Evolutionary conservation across 352 stramenopile genomes (phyloP).

Genomic region (Pythium phragmiticola): DNA sequence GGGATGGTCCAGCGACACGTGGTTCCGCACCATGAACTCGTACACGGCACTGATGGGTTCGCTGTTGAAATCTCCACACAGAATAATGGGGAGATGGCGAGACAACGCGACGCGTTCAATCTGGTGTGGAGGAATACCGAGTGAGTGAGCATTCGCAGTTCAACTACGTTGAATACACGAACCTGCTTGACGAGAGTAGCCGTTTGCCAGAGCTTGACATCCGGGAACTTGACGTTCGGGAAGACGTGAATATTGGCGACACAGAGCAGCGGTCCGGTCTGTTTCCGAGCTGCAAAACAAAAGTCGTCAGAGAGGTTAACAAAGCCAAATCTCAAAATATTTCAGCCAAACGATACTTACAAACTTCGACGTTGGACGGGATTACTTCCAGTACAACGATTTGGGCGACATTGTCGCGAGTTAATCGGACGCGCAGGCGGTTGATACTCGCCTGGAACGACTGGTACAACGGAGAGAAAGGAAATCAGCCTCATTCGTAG

Average conservation of each 20-base stretch:
- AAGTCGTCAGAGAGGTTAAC: neutral
- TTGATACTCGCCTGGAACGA: slow-evolving; percentile 32
- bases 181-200: slow-evolving; percentile 86
- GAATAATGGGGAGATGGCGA: slow-evolving; percentile 91
- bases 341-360: slow-evolving; percentile 24
- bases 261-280: slow-evolving; percentile 78
- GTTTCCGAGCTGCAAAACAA: slow-evolving; percentile 24
- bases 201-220: slow-evolving; percentile 99
- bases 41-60: slow-evolving; percentile 96
- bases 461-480: slow-evolving; percentile 4
- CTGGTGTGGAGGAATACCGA: slow-evolving; percentile 26
- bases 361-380: slow-evolving; percentile 71
- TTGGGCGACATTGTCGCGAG: slow-evolving; percentile 98
- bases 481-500: neutral
- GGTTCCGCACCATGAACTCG: slow-evolving; percentile 93
- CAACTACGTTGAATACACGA: neutral
- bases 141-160: neutral
- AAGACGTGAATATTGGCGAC: slow-evolving; percentile 99
- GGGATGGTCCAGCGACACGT: slow-evolving; percentile 85
- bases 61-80: slow-evolving; percentile 99
- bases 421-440: slow-evolving; percentile 86
- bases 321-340: neutral
- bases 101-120: slow-evolving; percentile 70
- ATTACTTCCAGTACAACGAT: slow-evolving; percentile 96
- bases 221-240: slow-evolving; percentile 97